phyloP scores from a whole-genome alignment of 1,284 basidiomycete species.

The Amylostereum areolatum region DNA sequence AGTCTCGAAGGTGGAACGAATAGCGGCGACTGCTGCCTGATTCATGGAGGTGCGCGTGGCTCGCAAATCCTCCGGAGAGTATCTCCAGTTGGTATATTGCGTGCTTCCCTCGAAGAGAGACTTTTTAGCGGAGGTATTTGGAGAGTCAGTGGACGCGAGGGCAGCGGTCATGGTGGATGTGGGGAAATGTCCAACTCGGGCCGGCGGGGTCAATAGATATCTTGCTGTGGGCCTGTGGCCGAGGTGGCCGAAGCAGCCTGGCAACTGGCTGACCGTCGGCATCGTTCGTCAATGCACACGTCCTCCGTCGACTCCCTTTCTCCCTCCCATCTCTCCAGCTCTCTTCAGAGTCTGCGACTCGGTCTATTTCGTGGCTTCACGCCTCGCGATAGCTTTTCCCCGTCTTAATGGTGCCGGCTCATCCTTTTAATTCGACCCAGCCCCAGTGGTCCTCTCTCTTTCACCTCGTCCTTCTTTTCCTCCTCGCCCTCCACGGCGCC shows the following conservation, averaged over 20 bases:
- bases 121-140: conserved; percentile 11
- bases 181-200: too few relatives aligned
- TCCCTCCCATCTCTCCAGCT: background rate
- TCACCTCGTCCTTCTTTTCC: conserved; percentile 5
- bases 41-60: conserved; percentile 64
- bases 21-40: conserved; percentile 65
- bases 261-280: too few relatives aligned
- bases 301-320: background rate
- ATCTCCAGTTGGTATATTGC: conserved; percentile 86
- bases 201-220: too few relatives aligned
- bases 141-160: too few relatives aligned
- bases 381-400: too few relatives aligned
- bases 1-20: conserved; percentile 70
- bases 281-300: too few relatives aligned
- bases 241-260: too few relatives aligned
- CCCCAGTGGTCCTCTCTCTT: conserved; percentile 1
- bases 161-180: too few relatives aligned
- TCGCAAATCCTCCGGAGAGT: conserved; percentile 61
- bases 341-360: too few relatives aligned
- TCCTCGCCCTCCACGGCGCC: conserved; percentile 4
- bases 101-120: conserved; percentile 77
- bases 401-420: conserved; percentile 11
- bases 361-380: too few relatives aligned
- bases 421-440: background rate
- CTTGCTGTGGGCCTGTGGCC: too few relatives aligned